Conservation (phyloP, 148 eudicot species). For the Amaranthus hypochondriacus region DNA sequence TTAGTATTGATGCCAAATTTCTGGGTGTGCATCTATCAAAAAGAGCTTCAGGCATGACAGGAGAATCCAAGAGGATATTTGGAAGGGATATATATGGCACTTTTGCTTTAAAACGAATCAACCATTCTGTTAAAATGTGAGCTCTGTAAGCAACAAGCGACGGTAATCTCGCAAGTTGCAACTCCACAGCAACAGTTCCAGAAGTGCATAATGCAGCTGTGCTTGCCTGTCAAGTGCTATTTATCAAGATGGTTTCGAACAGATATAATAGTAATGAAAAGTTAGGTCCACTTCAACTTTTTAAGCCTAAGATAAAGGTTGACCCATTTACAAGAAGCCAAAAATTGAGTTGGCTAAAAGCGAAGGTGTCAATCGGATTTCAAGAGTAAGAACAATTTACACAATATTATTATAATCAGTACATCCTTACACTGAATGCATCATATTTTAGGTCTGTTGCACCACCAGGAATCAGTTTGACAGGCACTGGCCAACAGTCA, state of each 20-base stretch:
- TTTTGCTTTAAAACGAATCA: conserved; percentile 64
- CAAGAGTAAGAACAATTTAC: not conserved
- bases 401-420: not conserved
- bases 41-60: conserved; percentile 85
- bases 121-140: conserved; percentile 79
- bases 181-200: conserved; percentile 85
- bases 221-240: conserved; percentile 55
- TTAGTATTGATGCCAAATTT: conserved; percentile 50
- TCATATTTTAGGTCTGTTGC: conserved; percentile 49
- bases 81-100: conserved; percentile 80
- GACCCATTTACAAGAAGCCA: too few relatives aligned
- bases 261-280: not conserved
- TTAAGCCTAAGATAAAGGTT: not conserved
- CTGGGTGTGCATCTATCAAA: conserved; percentile 63
- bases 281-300: not conserved
- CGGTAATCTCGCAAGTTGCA: conserved; percentile 87
- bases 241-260: not conserved
- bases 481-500: conserved; percentile 52
- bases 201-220: conserved; percentile 79
- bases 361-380: not conserved
- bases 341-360: not conserved
- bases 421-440: conserved; percentile 61
- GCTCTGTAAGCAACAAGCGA: conserved; percentile 92
- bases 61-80: conserved; percentile 66
- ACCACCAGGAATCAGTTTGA: conserved; percentile 59